phyloP scores from a whole-genome alignment of 208 protist genomes.

The Strigomonas galati region DNA sequence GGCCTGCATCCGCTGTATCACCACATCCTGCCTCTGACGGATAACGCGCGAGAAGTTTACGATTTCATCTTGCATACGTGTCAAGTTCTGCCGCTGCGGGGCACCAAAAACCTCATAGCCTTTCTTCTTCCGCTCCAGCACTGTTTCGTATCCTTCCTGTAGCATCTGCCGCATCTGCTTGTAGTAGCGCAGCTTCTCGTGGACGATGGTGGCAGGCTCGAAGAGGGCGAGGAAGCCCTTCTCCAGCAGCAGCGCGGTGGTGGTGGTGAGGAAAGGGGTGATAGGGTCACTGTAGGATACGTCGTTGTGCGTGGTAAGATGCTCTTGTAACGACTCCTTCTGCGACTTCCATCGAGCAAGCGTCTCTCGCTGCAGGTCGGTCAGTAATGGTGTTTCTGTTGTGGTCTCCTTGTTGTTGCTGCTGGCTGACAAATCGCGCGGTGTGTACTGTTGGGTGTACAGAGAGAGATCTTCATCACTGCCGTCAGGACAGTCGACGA shows the following conservation, averaged over 20 bases:
- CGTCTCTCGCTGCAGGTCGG: not conserved
- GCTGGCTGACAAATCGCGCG: not conserved
- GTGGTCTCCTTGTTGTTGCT: not conserved
- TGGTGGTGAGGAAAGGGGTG: conserved; percentile 34
- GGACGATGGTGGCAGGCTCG: conserved; percentile 25
- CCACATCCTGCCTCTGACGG: conserved; percentile 16
- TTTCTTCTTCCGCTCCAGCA: conserved; percentile 31
- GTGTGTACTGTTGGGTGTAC: not conserved
- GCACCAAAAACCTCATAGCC: conserved; percentile 62
- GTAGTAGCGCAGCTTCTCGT: conserved; percentile 24
- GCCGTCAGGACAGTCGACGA: conserved; percentile 73
- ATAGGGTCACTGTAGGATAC: conserved; percentile 25
- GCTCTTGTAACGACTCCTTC: not conserved
- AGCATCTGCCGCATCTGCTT: conserved; percentile 28
- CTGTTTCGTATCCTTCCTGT: conserved; percentile 28
- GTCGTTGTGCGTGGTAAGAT: not conserved
- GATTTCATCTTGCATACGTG: conserved; percentile 20
- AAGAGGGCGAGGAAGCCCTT: conserved; percentile 57
- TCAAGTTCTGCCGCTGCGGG: conserved; percentile 28
- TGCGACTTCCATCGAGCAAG: not conserved
- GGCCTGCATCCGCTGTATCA: conserved; percentile 31
- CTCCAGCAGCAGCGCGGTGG: conserved; percentile 50
- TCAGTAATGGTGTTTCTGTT: not conserved
- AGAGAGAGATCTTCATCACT: conserved; percentile 43
- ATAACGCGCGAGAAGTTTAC: conserved; percentile 23